Conservation (phyloP, 164 flowering plant species). For the Sextonia rubra region DNA sequence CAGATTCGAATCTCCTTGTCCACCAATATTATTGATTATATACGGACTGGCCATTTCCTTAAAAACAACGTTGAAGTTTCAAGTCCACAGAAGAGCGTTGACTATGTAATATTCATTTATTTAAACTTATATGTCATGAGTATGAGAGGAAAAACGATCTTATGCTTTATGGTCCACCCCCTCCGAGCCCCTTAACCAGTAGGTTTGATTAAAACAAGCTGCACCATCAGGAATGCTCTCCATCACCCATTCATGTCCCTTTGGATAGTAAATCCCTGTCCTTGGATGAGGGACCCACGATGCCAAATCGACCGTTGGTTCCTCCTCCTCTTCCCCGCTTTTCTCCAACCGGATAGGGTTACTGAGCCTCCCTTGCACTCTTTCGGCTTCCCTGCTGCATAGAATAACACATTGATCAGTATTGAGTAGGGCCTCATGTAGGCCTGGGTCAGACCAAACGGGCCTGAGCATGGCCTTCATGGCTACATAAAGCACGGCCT, state of each 20-base stretch:
- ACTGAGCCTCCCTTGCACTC: not conserved
- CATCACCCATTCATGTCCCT: constrained; percentile 63
- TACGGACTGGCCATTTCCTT: too few species aligned
- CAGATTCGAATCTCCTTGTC: too few species aligned
- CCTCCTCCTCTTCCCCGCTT: not conserved
- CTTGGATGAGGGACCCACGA: constrained; percentile 68
- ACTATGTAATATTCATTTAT: too few species aligned
- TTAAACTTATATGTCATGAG: too few species aligned
- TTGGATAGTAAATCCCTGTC: constrained; percentile 59
- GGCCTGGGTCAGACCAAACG: not conserved
- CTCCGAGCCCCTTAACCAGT: constrained; percentile 53
- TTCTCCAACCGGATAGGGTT: not conserved
- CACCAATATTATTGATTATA: too few species aligned
- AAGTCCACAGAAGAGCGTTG: too few species aligned
- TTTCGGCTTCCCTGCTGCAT: constrained; percentile 13
- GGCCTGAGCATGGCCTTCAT: too few species aligned
- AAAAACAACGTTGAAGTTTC: too few species aligned
- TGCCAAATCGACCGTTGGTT: not conserved
- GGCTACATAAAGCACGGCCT: not conserved
- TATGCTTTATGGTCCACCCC: constrained; percentile 33
- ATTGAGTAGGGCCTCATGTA: not conserved
- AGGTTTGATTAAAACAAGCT: constrained; percentile 32
- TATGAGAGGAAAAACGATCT: too few species aligned
- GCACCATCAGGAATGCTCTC: constrained; percentile 47
- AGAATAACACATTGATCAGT: not conserved